Evolutionary conservation across 306 rosid species (phyloP), one percentile per base, ranked within the genome.

Genomic region (apple (Malus domestica)): DNA sequence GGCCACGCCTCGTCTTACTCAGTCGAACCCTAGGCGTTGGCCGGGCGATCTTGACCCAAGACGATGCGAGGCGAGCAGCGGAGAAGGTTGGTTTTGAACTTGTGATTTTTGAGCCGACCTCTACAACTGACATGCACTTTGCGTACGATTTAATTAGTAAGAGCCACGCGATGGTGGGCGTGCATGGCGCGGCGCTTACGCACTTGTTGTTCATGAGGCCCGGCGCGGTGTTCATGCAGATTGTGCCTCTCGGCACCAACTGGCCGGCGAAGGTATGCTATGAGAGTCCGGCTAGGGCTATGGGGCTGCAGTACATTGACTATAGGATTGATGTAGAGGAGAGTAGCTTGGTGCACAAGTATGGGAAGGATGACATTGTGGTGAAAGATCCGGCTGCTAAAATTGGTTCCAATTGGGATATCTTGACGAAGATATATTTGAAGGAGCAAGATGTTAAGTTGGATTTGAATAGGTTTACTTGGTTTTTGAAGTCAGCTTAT

Each of bases 171-270:
- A 35, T 73, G 40, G 70, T 73, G 7, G 70, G 60, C 20, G 45
- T 73, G 16, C 77, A 73, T 16, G 76, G 77, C 3, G 69, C 60
- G 0, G 77, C 77, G 8, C 19, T 61, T 11, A 73, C 60, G 7
- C 77, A 73, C 69, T 60, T 61, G 59, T 40, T 73, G 76, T 73
- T 73, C n/a, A 25, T 61, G 59, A 35, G 60, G 45, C 60, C 77
- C 3, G 45, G 60, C n/a, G 13, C 69, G 0, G 77, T 27, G 60
- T 73, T 61, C 30, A 61, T 44, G 59, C 77, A 73, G 40, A 61
- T 73, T 45, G 69, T 61, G 29, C 77, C 60, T 2, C 29, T 73
- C 13, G 77, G 69, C 44, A 61, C 77, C 22, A 19, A 61, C 18
- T 44, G 60, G 69, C 1, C 25, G 9, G 59, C 69, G 19, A 60